Evolutionary conservation across 495 filamentous ascomycete genomes (phyloP).

Genomic region (Podospora bellae-mahoneyi): DNA sequence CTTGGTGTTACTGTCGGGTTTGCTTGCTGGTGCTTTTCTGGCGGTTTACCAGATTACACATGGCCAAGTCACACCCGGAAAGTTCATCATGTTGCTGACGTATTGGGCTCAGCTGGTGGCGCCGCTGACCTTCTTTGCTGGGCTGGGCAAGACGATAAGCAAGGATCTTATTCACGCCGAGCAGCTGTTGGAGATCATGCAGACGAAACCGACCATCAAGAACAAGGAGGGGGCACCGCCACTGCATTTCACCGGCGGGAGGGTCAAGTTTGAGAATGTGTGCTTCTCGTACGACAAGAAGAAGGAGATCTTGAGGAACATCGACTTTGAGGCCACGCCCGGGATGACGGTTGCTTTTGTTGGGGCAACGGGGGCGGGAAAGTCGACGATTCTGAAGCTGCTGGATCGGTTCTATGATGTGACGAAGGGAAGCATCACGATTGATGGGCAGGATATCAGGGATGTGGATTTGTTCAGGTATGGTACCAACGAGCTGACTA

Average conservation of each 20-base stretch:
- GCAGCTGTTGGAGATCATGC: slow-evolving; percentile 66
- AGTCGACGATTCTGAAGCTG: slow-evolving; percentile 72
- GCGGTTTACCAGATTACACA: slow-evolving; percentile 63
- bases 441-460: slow-evolving; percentile 71
- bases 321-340: slow-evolving; percentile 57
- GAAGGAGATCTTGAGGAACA: slow-evolving; percentile 60
- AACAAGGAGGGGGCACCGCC: slow-evolving; percentile 54
- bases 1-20: slow-evolving; percentile 59
- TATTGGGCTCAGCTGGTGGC: slow-evolving; percentile 66
- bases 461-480: slow-evolving; percentile 60
- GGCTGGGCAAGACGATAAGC: slow-evolving; percentile 56
- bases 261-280: slow-evolving; percentile 62
- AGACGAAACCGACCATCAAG: slow-evolving; percentile 59
- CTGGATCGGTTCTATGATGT: slow-evolving; percentile 71
- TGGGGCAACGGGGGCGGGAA: slow-evolving; percentile 73
- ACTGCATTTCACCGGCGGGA: slow-evolving; percentile 56
- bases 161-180: slow-evolving; percentile 67
- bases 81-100: slow-evolving; percentile 65
- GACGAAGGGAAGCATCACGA: slow-evolving; percentile 57
- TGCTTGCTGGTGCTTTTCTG: slow-evolving; percentile 61
- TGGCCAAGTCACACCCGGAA: slow-evolving; percentile 56
- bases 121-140: slow-evolving; percentile 63
- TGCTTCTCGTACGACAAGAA: slow-evolving; percentile 68
- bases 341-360: slow-evolving; percentile 72
- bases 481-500: slow-evolving; percentile 5